Conservation (phyloP, 176 grass and related monocot species). For the Panicum miliaceum region DNA sequence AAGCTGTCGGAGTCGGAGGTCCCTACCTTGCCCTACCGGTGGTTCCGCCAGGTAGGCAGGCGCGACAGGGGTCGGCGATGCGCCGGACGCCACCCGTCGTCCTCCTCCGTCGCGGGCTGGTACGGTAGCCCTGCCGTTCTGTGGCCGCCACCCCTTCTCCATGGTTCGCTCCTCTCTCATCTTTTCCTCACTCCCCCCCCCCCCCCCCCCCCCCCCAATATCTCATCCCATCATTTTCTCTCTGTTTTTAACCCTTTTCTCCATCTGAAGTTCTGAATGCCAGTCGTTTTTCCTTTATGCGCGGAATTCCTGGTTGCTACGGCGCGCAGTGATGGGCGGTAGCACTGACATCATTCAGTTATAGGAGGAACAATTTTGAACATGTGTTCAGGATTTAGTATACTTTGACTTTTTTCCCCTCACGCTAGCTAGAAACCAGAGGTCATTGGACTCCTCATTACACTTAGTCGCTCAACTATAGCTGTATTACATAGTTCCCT, state of each 20-base stretch:
- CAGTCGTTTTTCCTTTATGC: neutral
- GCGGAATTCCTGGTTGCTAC: neutral
- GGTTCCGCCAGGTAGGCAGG: neutral
- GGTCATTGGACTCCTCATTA: neutral
- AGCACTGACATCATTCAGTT: neutral
- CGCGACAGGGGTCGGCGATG: neutral
- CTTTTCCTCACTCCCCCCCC: neutral
- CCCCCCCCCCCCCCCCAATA: neutral
- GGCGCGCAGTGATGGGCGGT: neutral
- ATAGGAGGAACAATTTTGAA: neutral
- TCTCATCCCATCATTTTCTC: neutral
- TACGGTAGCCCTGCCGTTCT: neutral
- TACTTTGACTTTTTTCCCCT: neutral
- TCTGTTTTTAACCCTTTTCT: neutral
- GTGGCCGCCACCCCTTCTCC: neutral
- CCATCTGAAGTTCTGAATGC: neutral
- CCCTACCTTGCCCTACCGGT: too few species aligned
- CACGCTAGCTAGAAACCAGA: conserved; percentile 20
- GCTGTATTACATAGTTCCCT: conserved; percentile 13
- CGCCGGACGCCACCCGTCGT: neutral
- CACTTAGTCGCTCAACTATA: neutral
- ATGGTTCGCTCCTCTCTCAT: conserved; percentile 18
- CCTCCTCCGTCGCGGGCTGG: neutral
- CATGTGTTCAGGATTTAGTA: neutral
- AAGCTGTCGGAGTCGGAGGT: too few species aligned